Conservation (phyloP, 257 asterid genomes). For the Cruciata laevipes region DNA sequence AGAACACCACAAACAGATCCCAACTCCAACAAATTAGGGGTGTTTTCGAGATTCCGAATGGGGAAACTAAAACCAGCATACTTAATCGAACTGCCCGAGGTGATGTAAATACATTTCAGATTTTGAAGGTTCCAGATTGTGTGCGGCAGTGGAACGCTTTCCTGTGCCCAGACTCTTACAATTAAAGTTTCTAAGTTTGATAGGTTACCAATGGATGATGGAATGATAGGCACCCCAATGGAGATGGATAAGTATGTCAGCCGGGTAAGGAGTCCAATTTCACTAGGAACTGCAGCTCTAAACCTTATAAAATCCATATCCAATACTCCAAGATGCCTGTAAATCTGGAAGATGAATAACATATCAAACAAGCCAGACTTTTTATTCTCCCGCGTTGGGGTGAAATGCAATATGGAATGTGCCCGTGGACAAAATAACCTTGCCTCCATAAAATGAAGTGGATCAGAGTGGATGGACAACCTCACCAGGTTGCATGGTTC, state of each 20-base stretch:
- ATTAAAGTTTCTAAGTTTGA: not conserved
- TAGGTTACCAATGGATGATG: not conserved
- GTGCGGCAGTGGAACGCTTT: not conserved
- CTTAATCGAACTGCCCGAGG: no score
- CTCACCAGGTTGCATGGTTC: not conserved
- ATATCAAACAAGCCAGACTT: not conserved
- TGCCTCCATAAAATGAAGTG: not conserved
- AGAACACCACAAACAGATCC: not conserved
- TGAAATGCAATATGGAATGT: not conserved
- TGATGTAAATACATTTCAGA: not conserved
- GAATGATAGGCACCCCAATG: not conserved
- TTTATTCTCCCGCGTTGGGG: no score
- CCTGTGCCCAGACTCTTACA: not conserved
- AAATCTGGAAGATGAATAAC: not conserved
- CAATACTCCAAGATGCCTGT: conserved; percentile 5
- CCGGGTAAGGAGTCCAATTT: not conserved
- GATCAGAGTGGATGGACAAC: not conserved
- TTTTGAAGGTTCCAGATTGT: not conserved
- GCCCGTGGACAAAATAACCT: not conserved
- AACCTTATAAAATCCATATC: not conserved
- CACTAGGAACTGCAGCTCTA: not conserved
- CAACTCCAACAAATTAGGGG: not conserved
- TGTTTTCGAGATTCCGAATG: not conserved
- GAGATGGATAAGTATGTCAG: not conserved
- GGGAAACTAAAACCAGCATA: not conserved